Conservation (phyloP, 208 protist species). For the Herpetomonas tarakana region DNA sequence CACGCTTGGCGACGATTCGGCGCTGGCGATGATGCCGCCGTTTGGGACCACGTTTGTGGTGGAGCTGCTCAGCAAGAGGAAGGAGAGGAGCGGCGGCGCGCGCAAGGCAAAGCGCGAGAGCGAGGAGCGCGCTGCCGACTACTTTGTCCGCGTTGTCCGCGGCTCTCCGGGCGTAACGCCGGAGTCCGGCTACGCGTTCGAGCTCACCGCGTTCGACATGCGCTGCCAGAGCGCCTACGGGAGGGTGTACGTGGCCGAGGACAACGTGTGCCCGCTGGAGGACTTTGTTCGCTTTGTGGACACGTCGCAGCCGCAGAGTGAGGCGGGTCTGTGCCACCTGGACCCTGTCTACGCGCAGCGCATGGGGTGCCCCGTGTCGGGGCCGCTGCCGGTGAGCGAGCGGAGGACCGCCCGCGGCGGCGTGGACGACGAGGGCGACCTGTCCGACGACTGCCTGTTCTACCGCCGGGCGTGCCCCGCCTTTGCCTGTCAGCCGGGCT, state of each 20-base stretch:
- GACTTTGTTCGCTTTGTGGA: conserved; percentile 52
- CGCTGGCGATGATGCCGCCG: conserved; percentile 42
- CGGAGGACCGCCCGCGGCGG: too few relatives aligned
- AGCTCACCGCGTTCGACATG: conserved; percentile 29
- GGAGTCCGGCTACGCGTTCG: conserved; percentile 29
- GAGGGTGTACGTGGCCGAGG: conserved; percentile 27
- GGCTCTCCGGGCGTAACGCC: conserved; percentile 38
- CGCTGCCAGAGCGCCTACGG: conserved; percentile 40
- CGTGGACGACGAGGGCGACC: neutral
- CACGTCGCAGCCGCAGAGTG: conserved; percentile 33
- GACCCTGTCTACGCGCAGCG: conserved; percentile 9
- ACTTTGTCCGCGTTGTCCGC: conserved; percentile 37
- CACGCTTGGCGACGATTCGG: conserved; percentile 42
- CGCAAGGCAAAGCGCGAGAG: conserved; percentile 9
- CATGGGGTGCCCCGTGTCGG: neutral
- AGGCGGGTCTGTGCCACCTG: conserved; percentile 48
- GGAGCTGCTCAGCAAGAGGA: conserved; percentile 37
- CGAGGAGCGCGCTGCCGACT: neutral
- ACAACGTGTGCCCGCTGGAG: conserved; percentile 42
- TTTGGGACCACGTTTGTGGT: conserved; percentile 54
- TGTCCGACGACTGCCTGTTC: neutral
- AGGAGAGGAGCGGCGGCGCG: conserved; percentile 16
- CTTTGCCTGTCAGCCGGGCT: conserved; percentile 11
- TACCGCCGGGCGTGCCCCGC: conserved; percentile 16
- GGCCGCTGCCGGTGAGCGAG: neutral